Conservation (phyloP, 306 rosid species). For the Trifolium fragiferum region DNA sequence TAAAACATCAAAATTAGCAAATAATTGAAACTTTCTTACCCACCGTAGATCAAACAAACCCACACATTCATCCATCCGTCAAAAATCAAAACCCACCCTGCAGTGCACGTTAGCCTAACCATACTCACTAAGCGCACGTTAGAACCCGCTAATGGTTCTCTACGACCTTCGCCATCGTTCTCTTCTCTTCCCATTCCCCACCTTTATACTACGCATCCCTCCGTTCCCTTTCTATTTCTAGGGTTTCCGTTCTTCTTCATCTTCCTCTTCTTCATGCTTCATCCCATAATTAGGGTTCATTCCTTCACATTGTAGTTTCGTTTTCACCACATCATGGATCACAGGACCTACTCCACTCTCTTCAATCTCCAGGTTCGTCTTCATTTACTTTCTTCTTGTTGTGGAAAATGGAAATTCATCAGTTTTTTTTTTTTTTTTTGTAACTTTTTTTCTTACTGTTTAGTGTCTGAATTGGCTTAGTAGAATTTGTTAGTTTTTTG, state of each 20-base stretch:
- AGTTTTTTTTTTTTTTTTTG: not conserved
- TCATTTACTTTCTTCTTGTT: not conserved
- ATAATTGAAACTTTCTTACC: not conserved
- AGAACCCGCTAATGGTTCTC: conserved; percentile 40
- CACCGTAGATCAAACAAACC: not conserved
- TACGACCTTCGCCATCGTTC: conserved; percentile 40
- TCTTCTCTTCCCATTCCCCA: conserved; percentile 20
- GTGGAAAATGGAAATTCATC: not conserved
- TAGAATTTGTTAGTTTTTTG: conserved; percentile 37
- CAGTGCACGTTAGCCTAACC: conserved; percentile 49
- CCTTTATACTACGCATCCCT: conserved; percentile 71
- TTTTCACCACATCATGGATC: conserved; percentile 61
- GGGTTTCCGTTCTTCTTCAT: conserved; percentile 37
- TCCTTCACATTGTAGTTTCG: conserved; percentile 33
- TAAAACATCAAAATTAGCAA: not conserved
- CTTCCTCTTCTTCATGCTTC: conserved; percentile 37
- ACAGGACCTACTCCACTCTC: conserved; percentile 55
- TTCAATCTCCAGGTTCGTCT: conserved; percentile 80
- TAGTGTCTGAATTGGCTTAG: conserved; percentile 26
- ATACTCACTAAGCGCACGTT: conserved; percentile 47
- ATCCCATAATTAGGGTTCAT: conserved; percentile 28
- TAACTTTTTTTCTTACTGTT: not conserved
- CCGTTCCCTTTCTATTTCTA: conserved; percentile 39
- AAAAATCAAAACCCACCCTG: not conserved
- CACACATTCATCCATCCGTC: not conserved